phyloP scores from a whole-genome alignment of 768 basidiomycete genomes.

The Hortiboletus flavorubellus region DNA sequence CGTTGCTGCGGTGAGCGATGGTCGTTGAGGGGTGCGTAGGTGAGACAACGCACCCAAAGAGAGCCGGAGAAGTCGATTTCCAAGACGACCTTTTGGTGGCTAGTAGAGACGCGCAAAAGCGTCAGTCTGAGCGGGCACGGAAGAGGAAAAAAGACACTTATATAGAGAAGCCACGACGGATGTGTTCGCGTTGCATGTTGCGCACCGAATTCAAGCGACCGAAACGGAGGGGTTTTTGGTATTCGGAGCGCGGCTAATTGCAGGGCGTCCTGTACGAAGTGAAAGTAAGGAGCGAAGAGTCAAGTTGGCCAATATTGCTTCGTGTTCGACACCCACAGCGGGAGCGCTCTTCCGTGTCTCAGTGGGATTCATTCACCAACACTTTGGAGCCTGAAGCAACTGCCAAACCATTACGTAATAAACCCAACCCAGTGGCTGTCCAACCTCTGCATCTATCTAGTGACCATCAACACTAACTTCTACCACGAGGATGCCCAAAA shows the following conservation, averaged over 20 bases:
- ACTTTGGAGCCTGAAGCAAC: constrained; percentile 22
- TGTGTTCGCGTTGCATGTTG: constrained; percentile 69
- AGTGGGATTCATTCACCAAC: constrained; percentile 24
- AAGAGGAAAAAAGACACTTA: constrained; percentile 53
- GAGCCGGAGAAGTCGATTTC: constrained; percentile 90
- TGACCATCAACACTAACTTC: not conserved
- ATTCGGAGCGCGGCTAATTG: not conserved
- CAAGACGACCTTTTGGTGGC: constrained; percentile 93
- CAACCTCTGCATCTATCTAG: not conserved
- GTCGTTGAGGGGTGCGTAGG: constrained; percentile 17
- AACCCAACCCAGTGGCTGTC: not conserved
- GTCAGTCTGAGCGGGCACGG: constrained; percentile 39
- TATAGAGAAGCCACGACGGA: constrained; percentile 84
- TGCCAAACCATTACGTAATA: constrained; percentile 31
- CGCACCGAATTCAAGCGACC: constrained; percentile 1
- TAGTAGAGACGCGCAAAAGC: constrained; percentile 62
- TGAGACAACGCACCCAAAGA: constrained; percentile 62
- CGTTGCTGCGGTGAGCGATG: constrained; percentile 21
- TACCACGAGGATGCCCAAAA: constrained; percentile 59
- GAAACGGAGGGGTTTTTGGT: not conserved
- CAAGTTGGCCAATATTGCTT: constrained; percentile 9
- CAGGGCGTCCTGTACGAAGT: not conserved
- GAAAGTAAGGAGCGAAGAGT: constrained; percentile 3
- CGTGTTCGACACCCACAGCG: constrained; percentile 22
- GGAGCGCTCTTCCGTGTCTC: constrained; percentile 5